Percentiles rank a stretch among this genome's conserved stretches.
These are phyloP conservation scores for Lipomyces anomalus DNA, from an alignment of 805 yeast species.

Conservation along the genomic window DNA sequence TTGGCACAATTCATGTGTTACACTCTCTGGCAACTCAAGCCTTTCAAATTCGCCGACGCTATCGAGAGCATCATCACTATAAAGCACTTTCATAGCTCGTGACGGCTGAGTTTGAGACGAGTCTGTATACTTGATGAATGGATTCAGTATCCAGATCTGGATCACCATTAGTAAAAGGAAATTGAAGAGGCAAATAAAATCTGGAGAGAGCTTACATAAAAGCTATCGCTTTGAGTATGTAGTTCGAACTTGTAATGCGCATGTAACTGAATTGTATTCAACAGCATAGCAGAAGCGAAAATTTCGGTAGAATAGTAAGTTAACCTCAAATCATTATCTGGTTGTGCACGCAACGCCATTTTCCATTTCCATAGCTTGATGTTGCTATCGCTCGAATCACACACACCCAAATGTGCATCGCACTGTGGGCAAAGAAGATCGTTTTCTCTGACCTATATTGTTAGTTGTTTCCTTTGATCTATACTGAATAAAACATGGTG, in stretches of 20 bases:
- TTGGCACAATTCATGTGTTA: background rate
- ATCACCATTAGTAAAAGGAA: background rate
- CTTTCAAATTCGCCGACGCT: background rate
- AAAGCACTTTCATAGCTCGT: constrained; percentile 44
- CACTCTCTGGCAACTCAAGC: background rate
- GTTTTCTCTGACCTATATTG: too few species aligned
- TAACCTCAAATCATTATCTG: too few species aligned
- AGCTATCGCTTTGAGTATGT: constrained; percentile 2
- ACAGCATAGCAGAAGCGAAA: constrained; percentile 31
- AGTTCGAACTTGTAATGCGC: constrained; percentile 39
- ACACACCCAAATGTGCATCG: too few species aligned
- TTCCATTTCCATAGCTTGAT: constrained; percentile 60
- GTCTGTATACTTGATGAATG: constrained; percentile 34
- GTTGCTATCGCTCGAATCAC: too few species aligned
- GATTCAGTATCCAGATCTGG: constrained; percentile 48
- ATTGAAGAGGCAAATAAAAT: background rate
- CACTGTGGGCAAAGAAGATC: too few species aligned
- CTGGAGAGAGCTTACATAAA: constrained; percentile 8
- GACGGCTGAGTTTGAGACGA: constrained; percentile 23
- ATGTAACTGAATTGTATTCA: constrained; percentile 41
- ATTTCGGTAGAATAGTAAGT: constrained; percentile 4
- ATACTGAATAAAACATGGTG: too few species aligned
- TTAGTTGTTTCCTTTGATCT: too few species aligned
- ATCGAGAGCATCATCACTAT: constrained; percentile 36
- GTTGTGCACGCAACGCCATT: constrained; percentile 30